Evolutionary conservation across 768 basidiomycete genomes (phyloP), one percentile per base, ranked within the genome.

Genomic region (Arthromyces matolae): DNA sequence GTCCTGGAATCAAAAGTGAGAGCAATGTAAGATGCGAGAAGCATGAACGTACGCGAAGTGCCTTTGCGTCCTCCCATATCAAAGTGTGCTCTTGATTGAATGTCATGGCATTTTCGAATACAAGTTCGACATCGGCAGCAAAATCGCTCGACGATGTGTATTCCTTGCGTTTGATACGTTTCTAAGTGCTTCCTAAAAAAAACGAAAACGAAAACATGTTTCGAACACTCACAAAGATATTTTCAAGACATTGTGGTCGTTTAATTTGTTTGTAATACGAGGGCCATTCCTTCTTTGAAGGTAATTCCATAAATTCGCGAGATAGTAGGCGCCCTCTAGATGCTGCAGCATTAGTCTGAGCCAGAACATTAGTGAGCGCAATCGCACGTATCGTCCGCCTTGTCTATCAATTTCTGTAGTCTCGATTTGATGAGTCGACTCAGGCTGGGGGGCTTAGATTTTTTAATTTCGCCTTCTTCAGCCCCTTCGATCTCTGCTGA

Each of bases 11-110:
- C 50, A 14, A 45, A 14, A 14, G 37, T 60, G 24, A 55, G 47
- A 50, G 37, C 31, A 37, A 41, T 37, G 44, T 58, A 51, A 41
- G 18, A 24, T 36, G 19, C 5, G 41, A 32, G 36, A 45, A 31
- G 48, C 38, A 47, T 22, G 23, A 18, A 68, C 76, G 28, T 63
- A 89, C 89, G 57, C 81, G 73, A 20, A 93, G 76, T 3, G 70
- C 64, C 16, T 75, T 61, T 16, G 90, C 89, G 57, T 90, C 88
- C 56, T 88, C 81, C 84, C 87, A 92, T 23, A 93, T 88, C 46
- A 67, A 76, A 22, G 86, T 89, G 59, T 86, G 82, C 23, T 95
- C 93, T 59, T 80, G 83, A 57, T 97, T 97, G 69, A 93, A 97
- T 48, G 77, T 67, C 63, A 90, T 73, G 8, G 93, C 94, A 62